A percentile compares a stretch with the other conserved stretches of the same genome.
Evolutionary conservation across 2,329 filamentous ascomycete genomes (phyloP).

Genomic region (Hymenoscyphus repandus): DNA sequence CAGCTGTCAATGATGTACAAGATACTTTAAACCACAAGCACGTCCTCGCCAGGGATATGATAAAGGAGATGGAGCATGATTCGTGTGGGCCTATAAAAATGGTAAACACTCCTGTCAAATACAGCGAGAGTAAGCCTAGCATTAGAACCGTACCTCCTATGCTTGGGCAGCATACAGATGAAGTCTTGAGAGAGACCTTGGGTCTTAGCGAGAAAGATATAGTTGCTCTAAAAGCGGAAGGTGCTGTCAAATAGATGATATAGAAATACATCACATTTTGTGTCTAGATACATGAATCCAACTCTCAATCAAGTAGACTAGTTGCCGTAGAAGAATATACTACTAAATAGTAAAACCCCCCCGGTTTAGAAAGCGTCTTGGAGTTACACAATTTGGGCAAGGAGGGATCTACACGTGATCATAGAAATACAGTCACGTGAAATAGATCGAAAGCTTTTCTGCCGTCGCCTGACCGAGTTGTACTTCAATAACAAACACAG

Average conservation of each 20-base stretch:
- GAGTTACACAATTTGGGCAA: not conserved
- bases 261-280: not conserved
- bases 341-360: no score
- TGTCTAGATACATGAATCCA: not conserved
- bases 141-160: constrained; percentile 76
- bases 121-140: constrained; percentile 73
- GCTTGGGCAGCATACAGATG: constrained; percentile 80
- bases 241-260: constrained; percentile 51
- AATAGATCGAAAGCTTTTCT: not conserved
- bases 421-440: not conserved
- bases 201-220: constrained; percentile 57
- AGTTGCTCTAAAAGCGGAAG: constrained; percentile 54
- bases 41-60: constrained; percentile 81
- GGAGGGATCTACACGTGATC: not conserved
- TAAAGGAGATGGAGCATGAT: constrained; percentile 78
- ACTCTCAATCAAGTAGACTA: no score
- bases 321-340: no score
- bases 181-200: constrained; percentile 62
- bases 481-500: constrained; percentile 9
- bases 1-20: constrained; percentile 90
- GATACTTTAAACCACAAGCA: constrained; percentile 79
- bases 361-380: not conserved
- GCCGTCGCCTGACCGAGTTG: constrained; percentile 1
- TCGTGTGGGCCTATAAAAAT: constrained; percentile 81
- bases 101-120: constrained; percentile 93